Base-by-base conservation (phyloP, 164 flowering plant species). In the Buxus sempervirens region DNA sequence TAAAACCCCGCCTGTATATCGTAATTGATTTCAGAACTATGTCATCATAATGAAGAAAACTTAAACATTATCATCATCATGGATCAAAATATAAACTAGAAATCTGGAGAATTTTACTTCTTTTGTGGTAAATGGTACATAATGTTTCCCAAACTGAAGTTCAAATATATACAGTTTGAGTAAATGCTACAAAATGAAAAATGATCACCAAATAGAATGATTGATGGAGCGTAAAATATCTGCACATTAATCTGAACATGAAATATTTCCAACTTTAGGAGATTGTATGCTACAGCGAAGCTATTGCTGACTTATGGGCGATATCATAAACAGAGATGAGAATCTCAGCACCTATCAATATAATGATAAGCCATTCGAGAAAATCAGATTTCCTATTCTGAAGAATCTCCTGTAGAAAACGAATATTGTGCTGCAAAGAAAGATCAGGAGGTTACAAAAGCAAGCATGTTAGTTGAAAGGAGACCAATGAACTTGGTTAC, bases 301-400 rank as follows among this genome's bases (percentile, higher is more conserved):
- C 67, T 36, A 81, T 72, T 55, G 85, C 48, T 59, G 90, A 87
- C 74, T 74, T 87, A 24, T 79, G 85, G 42, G 81, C 77, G 64
- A 90, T 82, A 70, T 87, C 89, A 71, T 87, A 93, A 15, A 90
- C 76, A 63, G 93, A 91, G 28, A 91, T 82, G 21, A 90, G 80
- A 70, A 91, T 88, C 76, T 93, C 98, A 36, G 85, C 91, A 67
- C 85, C 80, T 2, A 94, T 91, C 75, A 94, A 69, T 54, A 90
- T 69, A 65, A 94, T 94, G 78, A 94, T 90, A 54, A 90, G 80
- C 97, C 97, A 90, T 70, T 90, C 97, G 76, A 93, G 79, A 70
- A 86, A 91, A 77, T 90, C 96, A 5, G 98, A 93, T 73, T 87
- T 93, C 83, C 97, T 85, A 60, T 93, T 90, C 67, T 93, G 98